Base-by-base conservation (phyloP, 2,329 filamentous ascomycete species). In the Truncatella angustata region DNA sequence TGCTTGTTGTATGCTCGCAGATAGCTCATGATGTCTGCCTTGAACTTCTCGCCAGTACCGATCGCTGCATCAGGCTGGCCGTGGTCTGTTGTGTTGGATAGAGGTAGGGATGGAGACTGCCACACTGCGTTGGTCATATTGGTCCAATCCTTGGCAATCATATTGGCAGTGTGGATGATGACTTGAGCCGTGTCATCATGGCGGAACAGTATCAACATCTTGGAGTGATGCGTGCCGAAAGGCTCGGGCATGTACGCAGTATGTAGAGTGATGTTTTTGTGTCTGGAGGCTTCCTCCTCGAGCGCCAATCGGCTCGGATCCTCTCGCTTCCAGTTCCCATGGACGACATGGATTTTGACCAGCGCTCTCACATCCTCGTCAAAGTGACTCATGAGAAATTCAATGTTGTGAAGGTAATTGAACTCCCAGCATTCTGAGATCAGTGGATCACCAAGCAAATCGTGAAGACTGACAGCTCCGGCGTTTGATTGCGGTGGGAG, bases 81-180 rank as follows among this genome's bases (percentile, higher is more conserved):
- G 14, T 51, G 16, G 24, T 53, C 30, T 11, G 47, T 21, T 14
- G 24, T n/a, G 49, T 37, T 55, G 3, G 72, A 45, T 1, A 81
- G 68, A 1, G 88, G 85, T 1, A 96, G 80, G 1, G 81, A 64
- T 1, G 90, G 90, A 0, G 90, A 93, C 46, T 73, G 76, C 91
- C 91, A 96, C 4, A 89, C 81, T 1, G 84, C 90, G 66, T 96
- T 91, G 1, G 86, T 88, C 88, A 96, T 89, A 60, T 94, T 94
- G 1, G 77, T 80, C 91, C 91, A 96, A 66, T 96, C 91, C 51
- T 86, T 84, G 4, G 78, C 64, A n/a, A 96, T 93, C 87, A 96
- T 91, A 60, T 96, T 96, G 16, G 91, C 90, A 0, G 91, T 96
- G 60, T 95, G 90, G 26, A 96, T 91, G 51, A 95, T 71, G 5